A percentile compares a stretch with the other conserved stretches of the same genome.
These are phyloP conservation scores for Heterobasidion parviporum DNA, from an alignment of 1,284 basidiomycete species.

Conservation along the genomic window DNA sequence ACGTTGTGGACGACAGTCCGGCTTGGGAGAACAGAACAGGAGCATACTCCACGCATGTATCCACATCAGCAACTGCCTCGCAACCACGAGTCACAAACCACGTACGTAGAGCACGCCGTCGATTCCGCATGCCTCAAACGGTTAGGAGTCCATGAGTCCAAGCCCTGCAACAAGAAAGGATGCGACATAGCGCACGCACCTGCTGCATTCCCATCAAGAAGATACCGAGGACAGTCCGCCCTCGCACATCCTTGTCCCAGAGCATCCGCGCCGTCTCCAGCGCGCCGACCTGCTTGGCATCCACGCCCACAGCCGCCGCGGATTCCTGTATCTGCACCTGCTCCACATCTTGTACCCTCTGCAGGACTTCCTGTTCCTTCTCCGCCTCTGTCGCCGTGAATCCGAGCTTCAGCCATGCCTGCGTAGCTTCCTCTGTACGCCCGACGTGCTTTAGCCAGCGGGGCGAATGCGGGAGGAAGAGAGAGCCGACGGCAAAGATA, in stretches of 20 bases:
- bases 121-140: conserved; percentile 22
- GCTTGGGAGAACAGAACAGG: conserved; percentile 44
- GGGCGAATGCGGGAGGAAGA: conserved; percentile 44
- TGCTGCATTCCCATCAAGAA: conserved; percentile 40
- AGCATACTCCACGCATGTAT: conserved; percentile 30
- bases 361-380: conserved; percentile 21
- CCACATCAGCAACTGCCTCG: neutral
- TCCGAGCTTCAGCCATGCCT: conserved; percentile 21
- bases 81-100: neutral
- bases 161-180: neutral
- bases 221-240: conserved; percentile 33
- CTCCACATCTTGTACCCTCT: conserved; percentile 13
- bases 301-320: neutral
- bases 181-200: conserved; percentile 15
- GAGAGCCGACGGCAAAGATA: conserved; percentile 34
- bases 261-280: conserved; percentile 16
- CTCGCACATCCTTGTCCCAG: conserved; percentile 23
- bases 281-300: conserved; percentile 4
- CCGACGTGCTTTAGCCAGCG: conserved; percentile 41
- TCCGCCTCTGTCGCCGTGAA: conserved; percentile 21
- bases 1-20: conserved; percentile 33
- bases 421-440: conserved; percentile 30
- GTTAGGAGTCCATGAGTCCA: neutral
- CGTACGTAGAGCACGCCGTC: conserved; percentile 27
- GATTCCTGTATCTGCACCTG: neutral